Base-by-base conservation (phyloP, 305 asterid genomes). In the Fraxinus greggii region DNA sequence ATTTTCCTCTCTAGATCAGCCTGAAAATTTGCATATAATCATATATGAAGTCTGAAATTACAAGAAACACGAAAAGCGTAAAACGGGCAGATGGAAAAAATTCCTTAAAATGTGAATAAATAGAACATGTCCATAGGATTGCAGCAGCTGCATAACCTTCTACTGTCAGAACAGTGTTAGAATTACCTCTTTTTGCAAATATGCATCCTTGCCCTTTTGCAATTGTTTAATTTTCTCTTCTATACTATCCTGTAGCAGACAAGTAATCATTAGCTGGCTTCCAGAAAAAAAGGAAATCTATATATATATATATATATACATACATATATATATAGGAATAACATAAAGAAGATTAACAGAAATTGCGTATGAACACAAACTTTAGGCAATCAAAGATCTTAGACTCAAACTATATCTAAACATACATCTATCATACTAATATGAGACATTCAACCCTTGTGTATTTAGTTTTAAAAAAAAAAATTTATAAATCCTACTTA, bases 1-100 rank as follows among this genome's bases (percentile, higher is more conserved):
- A 89, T 87, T 90, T 85, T 80, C 35, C 70, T 84, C 77, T 88
- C 92, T 72, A 92, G 86, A 84, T 78, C 81, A 83, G 83, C 94
- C 95, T 91, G 83, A 42, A 42, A 69, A 78, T 33, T 74, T 77
- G 33, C 69, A 79, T 59, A 83, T 79, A 17, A 51, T 51, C 6
- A 51, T 28, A 72, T 83, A 70, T 17, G 54, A 72, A 80, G 40
- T 77, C 81, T 48, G 42, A 81, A 77, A 38, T 80, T 36, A 23
- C 63, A 40, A 65, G 51, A 65, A 33, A 40, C 67, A 3, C 12
- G 63, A 78, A 59, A 42, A 13, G 28, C 13, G 31, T 31, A n/a
- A 69, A 19, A 35, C 59, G 17, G 4, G 13, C 5, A 4, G 17
- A 42, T 42, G 31, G 67, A 56, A 74, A 61, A 31, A 82, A 69